Evolutionary conservation across 2,329 filamentous ascomycete genomes (phyloP).

Genomic region (Verticillium tricorpus): DNA sequence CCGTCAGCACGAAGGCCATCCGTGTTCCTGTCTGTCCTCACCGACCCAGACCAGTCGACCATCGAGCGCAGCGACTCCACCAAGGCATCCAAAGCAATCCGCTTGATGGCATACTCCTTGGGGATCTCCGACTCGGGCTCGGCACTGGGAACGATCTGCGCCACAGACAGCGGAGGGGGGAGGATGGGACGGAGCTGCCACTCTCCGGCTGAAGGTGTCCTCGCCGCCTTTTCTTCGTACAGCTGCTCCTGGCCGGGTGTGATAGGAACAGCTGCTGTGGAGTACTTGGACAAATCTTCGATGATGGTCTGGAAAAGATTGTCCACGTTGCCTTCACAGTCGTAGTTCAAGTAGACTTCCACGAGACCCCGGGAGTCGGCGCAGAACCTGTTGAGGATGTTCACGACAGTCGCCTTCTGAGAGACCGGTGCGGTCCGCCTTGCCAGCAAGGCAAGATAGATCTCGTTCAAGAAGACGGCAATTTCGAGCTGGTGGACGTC

Average conservation of each 20-base stretch:
- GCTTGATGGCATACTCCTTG: constrained; percentile 86
- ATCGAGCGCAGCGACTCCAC: constrained; percentile 86
- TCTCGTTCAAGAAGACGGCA: constrained; percentile 96
- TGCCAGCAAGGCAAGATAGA: constrained; percentile 88
- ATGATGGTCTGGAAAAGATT: constrained; percentile 97
- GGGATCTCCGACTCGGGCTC: constrained; percentile 70
- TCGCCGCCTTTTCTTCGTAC: constrained; percentile 75
- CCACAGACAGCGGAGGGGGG: constrained; percentile 79
- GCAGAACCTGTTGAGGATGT: constrained; percentile 77
- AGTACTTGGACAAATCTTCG: constrained; percentile 86
- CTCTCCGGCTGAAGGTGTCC: constrained; percentile 57
- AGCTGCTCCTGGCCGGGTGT: constrained; percentile 75
- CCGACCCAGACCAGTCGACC: constrained; percentile 78
- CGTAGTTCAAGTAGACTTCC: constrained; percentile 96
- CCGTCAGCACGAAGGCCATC: constrained; percentile 13
- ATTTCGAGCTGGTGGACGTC: constrained; percentile 72
- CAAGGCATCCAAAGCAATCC: constrained; percentile 80
- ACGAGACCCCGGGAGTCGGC: constrained; percentile 84
- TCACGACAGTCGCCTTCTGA: constrained; percentile 90
- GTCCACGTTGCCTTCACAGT: constrained; percentile 91
- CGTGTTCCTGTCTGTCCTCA: constrained; percentile 55
- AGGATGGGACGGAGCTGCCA: constrained; percentile 86
- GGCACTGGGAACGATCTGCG: constrained; percentile 59
- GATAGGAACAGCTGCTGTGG: constrained; percentile 72
- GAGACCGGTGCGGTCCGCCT: constrained; percentile 80